Base-by-base conservation (phyloP, 2,329 filamentous ascomycete genomes). In the Penicillium corylophilum region DNA sequence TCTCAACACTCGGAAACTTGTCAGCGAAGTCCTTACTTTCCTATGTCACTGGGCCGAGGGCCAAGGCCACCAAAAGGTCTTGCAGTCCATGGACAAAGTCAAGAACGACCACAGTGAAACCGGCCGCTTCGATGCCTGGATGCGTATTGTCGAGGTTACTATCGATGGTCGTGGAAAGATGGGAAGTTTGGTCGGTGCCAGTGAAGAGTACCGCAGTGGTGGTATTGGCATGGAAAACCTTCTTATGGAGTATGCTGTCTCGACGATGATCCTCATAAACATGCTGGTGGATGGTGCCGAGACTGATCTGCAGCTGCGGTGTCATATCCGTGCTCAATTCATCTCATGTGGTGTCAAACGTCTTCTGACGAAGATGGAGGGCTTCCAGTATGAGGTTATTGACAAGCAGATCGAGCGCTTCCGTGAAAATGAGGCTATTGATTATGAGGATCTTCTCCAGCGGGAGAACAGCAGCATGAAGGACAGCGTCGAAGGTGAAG, bases 181-280 rank as follows among this genome's bases (percentile, higher is more conserved):
- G 91, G 94, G 94, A 64, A 96, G 92, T 75, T 79, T 97, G 63
- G 94, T 99, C 24, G 94, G 94, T 59, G 94, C 94, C 28, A 96
- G 91, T 66, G 94, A 97, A 66, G 94, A 99, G 76, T 87, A 96
- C 53, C 88, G 94, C 62, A 96, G 89, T 65, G 94, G 94, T 59
- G 94, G 94, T 59, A 95, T 96, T 66, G 94, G 94, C 70, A 96
- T 97, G 87, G 94, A 99, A 81, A 97, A 97, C 73, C 79, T 96
- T 65, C 82, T 99, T 48, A 97, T 99, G 94, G 94, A 99, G 80
- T 99, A 99, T 68, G 93, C 92, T 35, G 90, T 97, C 44, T 90
- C 93, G 29, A 95, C 92, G 2, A 82, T 99, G 66, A 91, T 97
- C 69, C 81, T 99, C 66, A 85, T 97, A 79, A 99, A 97, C 76